Base-by-base conservation (phyloP, 257 asterid species). In the Prunella vulgaris region DNA sequence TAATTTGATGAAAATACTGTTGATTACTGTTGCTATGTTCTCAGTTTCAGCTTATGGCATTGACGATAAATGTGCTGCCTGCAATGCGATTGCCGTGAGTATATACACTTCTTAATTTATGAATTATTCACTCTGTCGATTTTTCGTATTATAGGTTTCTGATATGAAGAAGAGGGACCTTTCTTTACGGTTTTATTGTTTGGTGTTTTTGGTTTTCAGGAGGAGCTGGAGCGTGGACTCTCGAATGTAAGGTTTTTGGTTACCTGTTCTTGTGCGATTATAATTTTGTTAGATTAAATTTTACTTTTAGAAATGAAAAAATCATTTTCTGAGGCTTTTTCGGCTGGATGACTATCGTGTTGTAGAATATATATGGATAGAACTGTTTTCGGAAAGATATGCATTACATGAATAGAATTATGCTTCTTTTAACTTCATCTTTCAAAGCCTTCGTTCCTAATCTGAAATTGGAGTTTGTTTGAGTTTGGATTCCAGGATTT, bases 51-150 rank as follows among this genome's bases (percentile, higher is more conserved):
- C 71, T 0, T 57, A 75, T 17, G 85, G 84, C 49, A 80, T 93
- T 64, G 95, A 90, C 59, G 88, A 93, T 60, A 93, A 90, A 82
- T 93, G 98, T 72, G 77, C 88, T 51, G 97, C 98, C 73, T 93
- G 98, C 80, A 78, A 82, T 63, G 95, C 97, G 57, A 87, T 93
- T 83, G 98, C 97, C 63, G 98, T 90, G 69, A 87, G 89, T 80
- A 15, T 28, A 72, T 65, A 10, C 0, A 9, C 22, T 14, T 22
- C 28, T 6, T 10, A 1, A 33, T 37, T 56, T 56, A 18, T 30
- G 49, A n/a, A 30, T 3, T 1, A 13, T 44, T 68, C 58, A 51
- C 20, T 30, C 8, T n/a, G 24, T 57, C 21, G 35, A 2, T 5
- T 17, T 27, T 69, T 38, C 22, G 38, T 17, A 44, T 48, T 63